Conservation (phyloP, 257 asterid genomes). For the Nicotiana benthamiana region DNA sequence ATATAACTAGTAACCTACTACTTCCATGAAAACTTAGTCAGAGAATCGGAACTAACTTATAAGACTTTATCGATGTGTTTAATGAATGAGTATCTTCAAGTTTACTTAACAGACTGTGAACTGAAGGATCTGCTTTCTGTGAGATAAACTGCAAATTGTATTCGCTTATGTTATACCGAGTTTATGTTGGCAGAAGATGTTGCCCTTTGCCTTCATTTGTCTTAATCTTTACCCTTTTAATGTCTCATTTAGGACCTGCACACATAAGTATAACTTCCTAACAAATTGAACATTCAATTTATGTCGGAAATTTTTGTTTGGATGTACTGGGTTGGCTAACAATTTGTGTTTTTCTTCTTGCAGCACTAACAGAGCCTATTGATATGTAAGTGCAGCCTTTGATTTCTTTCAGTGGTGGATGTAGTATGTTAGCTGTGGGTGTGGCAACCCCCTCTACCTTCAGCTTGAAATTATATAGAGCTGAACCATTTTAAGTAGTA, state of each 20-base stretch:
- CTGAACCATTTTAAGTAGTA: neutral
- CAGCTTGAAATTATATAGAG: neutral
- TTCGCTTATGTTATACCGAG: neutral
- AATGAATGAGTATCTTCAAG: neutral
- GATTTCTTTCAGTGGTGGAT: neutral
- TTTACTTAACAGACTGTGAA: neutral
- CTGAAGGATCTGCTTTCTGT: neutral
- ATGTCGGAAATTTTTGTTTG: neutral
- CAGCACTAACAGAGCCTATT: conserved; percentile 77
- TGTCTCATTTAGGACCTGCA: neutral
- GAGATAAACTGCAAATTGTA: neutral
- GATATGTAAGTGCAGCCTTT: conserved; percentile 49
- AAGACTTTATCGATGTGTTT: neutral
- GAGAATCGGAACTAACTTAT: neutral
- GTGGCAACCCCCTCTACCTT: neutral
- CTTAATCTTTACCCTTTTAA: neutral
- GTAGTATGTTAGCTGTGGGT: neutral
- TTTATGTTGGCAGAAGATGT: neutral
- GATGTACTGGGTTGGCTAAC: neutral
- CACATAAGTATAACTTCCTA: neutral
- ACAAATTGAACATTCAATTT: neutral
- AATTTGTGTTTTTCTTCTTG: conserved; percentile 7
- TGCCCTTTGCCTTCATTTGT: neutral
- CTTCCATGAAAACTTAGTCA: neutral
- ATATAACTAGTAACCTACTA: neutral